Percentiles rank a stretch among this genome's conserved stretches.
These are phyloP conservation scores for Umbilicus rupestris DNA, from an alignment of 164 flowering plant species.

Conservation along the genomic window DNA sequence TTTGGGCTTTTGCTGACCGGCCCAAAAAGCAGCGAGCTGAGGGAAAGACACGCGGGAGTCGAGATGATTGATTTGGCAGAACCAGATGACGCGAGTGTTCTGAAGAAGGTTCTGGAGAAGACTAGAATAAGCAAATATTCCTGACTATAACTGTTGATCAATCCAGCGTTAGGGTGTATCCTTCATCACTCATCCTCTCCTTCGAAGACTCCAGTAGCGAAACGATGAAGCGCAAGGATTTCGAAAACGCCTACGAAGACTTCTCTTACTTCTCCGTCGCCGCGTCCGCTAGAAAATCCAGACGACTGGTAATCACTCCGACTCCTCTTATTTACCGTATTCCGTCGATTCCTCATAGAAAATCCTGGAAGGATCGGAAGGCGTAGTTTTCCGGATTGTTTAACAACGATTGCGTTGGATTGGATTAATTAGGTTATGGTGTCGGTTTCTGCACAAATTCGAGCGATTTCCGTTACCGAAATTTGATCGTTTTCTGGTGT, in stretches of 20 bases:
- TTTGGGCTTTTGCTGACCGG: not conserved
- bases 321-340: not conserved
- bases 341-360: too few species aligned
- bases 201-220: not conserved
- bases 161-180: not conserved
- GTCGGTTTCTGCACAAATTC: not conserved
- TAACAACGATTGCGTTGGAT: not conserved
- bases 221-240: constrained; percentile 7
- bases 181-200: not conserved
- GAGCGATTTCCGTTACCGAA: not conserved
- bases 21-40: not conserved
- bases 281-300: not conserved
- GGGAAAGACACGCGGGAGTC: not conserved
- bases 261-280: not conserved
- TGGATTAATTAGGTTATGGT: not conserved
- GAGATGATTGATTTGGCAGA: not conserved
- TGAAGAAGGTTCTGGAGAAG: not conserved
- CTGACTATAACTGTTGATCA: not conserved
- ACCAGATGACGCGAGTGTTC: not conserved
- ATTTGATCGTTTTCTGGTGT: not conserved
- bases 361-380: too few species aligned
- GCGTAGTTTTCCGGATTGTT: not conserved
- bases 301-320: not conserved
- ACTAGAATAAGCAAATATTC: not conserved
- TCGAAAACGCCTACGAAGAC: not conserved